Evolutionary conservation across 352 stramenopile species (phyloP).

Genomic region (Lagenidium giganteum): DNA sequence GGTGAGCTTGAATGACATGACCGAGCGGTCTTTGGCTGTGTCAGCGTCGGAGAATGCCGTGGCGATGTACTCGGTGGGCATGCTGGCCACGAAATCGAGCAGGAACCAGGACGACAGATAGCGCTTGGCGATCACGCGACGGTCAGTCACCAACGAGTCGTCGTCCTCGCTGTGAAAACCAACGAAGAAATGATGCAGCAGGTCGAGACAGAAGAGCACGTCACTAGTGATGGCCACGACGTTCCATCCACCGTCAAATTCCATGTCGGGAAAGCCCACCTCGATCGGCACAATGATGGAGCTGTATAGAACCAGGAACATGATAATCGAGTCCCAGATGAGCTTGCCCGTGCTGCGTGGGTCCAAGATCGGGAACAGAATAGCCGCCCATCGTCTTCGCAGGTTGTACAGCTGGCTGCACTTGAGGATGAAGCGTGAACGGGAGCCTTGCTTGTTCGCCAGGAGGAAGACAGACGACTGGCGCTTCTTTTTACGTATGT

Average conservation of each 20-base stretch:
- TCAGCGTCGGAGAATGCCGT: neutral
- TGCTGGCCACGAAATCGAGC: conserved; percentile 28
- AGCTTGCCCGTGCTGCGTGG: conserved; percentile 40
- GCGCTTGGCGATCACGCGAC: conserved; percentile 26
- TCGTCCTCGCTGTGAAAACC: conserved; percentile 47
- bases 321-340: conserved; percentile 48
- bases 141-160: conserved; percentile 36
- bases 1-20: conserved; percentile 47
- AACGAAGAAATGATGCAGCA: conserved; percentile 55
- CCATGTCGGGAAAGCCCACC: conserved; percentile 48
- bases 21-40: conserved; percentile 22
- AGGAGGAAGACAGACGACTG: conserved; percentile 21
- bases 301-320: conserved; percentile 57
- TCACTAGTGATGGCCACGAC: conserved; percentile 25
- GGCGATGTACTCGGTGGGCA: conserved; percentile 37
- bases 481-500: no score
- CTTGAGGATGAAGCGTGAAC: conserved; percentile 23
- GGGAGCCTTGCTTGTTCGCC: conserved; percentile 10
- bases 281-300: conserved; percentile 50
- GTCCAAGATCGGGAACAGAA: conserved; percentile 34
- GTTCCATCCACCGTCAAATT: conserved; percentile 15
- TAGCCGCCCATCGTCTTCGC: conserved; percentile 16
- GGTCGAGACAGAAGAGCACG: conserved; percentile 40
- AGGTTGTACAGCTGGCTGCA: conserved; percentile 27
- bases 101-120: conserved; percentile 48